Base-by-base conservation (phyloP, 805 yeast species). In the Lipomyces yamanashiensis region DNA sequence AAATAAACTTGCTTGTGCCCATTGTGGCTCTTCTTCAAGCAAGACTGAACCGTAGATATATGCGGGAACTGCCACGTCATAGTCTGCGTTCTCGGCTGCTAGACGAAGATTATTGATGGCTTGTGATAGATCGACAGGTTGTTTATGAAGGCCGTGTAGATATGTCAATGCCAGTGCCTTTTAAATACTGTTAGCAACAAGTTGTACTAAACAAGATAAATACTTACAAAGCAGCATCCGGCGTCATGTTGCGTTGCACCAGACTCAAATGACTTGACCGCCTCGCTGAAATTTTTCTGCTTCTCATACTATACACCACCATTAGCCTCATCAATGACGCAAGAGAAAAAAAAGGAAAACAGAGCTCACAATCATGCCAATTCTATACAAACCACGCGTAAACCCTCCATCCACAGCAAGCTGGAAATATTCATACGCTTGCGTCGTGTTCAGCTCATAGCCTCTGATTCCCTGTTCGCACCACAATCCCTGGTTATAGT, bases 51-150 rank as follows among this genome's bases (percentile, higher is more conserved):
- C 81, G 43, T 74, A 71, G 19, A 77, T 67, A 58, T 72, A 79
- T 3, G 78, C 74, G 1, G 81, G 75, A 48, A 73, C 75, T 6
- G 81, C 76, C 52, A 76, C 76, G 57, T 79, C 82, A 1, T 74
- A 71, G 58, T 78, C 81, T 19, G 75, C 71, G 8, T 53, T 65
- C 37, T 58, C 61, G 21, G 75, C 74, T 7, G 71, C 76, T 58
- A 43, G 61, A 59, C 69, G 71, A 60, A 70, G 73, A 33, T 61
- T 74, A 49, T 47, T 62, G 47, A 56, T 62, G 1, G 76, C 80
- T 33, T 53, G 45, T 7, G 54, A 58, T 6, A 45, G 41, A 62
- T 78, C 74, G 21, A 58, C 56, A 8, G 63, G 64, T 51, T 73
- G 68, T 10, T 73, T 72, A 19, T 76, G 67, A 28, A 74, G 74